These are phyloP conservation scores for Chytriomyces sp. DNA, from an alignment of 192 early-diverging fungal genomes.

Conservation along the genomic window DNA sequence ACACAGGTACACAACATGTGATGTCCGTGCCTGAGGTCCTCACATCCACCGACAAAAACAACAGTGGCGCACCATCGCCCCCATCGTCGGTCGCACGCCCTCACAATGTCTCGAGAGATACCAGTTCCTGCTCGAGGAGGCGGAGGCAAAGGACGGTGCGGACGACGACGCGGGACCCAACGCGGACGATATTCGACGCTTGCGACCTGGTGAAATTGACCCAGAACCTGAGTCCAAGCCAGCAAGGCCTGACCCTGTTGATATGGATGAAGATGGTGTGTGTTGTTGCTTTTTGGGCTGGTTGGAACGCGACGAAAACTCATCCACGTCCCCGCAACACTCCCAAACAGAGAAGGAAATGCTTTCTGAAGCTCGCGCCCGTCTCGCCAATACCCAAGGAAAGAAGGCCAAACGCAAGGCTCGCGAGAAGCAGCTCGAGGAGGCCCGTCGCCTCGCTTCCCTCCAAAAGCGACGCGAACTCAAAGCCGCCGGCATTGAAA, in stretches of 20 bases:
- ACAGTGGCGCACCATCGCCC: constrained; percentile 96
- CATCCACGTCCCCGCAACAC: not conserved
- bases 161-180: constrained; percentile 71
- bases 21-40: not conserved
- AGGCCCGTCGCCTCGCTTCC: constrained; percentile 83
- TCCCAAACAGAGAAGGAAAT: constrained; percentile 87
- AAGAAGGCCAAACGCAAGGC: constrained; percentile 99
- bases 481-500: constrained; percentile 96
- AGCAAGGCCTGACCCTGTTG: constrained; percentile 96
- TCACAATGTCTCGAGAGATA: constrained; percentile 97
- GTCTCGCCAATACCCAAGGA: constrained; percentile 98
- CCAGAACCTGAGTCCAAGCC: constrained; percentile 96
- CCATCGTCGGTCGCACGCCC: constrained; percentile 94
- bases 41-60: not conserved
- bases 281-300: constrained; percentile 25
- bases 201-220: constrained; percentile 96
- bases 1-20: constrained; percentile 64
- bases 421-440: constrained; percentile 95
- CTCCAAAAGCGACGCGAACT: constrained; percentile 95
- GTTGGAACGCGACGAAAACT: too few relatives aligned
- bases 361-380: constrained; percentile 95
- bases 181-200: constrained; percentile 80
- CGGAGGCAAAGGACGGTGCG: constrained; percentile 79
- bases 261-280: constrained; percentile 99
- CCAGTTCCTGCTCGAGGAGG: constrained; percentile 93